A percentile compares a stretch with the other conserved stretches of the same genome.
These are phyloP conservation scores for Echinosophora koreensis DNA, from an alignment of 306 rosid species.

Conservation along the genomic window DNA sequence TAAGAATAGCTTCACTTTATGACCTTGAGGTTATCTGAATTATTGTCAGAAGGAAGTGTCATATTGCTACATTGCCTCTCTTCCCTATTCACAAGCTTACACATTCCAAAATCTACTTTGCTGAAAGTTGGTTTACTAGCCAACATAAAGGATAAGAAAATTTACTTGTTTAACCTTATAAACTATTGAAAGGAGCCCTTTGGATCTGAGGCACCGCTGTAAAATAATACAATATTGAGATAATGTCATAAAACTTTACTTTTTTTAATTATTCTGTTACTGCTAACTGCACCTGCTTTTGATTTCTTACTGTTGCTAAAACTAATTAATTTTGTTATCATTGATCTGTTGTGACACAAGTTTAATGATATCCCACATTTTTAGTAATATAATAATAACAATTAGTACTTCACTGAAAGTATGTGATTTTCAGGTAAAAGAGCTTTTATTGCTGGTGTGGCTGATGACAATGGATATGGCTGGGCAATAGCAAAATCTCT, in stretches of 20 bases:
- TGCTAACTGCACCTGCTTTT: neutral
- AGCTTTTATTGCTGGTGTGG: constrained; percentile 96
- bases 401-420: constrained; percentile 15
- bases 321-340: neutral
- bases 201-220: neutral
- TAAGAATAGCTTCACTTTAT: neutral
- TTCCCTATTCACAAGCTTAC: constrained; percentile 13
- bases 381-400: neutral
- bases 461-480: constrained; percentile 97
- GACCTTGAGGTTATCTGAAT: neutral
- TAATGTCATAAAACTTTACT: neutral
- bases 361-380: neutral
- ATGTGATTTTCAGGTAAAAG: constrained; percentile 72
- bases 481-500: constrained; percentile 99
- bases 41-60: constrained; percentile 24
- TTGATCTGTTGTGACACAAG: neutral
- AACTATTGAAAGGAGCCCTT: constrained; percentile 1
- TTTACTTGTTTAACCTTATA: neutral
- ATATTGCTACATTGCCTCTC: neutral
- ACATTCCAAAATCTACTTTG: constrained; percentile 6
- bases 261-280: constrained; percentile 15
- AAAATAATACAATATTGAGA: neutral
- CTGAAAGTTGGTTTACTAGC: neutral
- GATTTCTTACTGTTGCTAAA: neutral
- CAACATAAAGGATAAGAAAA: neutral